Percentiles rank a stretch among this genome's conserved stretches.
phyloP scores from a whole-genome alignment of 768 basidiomycete genomes.

The Postia placenta region DNA sequence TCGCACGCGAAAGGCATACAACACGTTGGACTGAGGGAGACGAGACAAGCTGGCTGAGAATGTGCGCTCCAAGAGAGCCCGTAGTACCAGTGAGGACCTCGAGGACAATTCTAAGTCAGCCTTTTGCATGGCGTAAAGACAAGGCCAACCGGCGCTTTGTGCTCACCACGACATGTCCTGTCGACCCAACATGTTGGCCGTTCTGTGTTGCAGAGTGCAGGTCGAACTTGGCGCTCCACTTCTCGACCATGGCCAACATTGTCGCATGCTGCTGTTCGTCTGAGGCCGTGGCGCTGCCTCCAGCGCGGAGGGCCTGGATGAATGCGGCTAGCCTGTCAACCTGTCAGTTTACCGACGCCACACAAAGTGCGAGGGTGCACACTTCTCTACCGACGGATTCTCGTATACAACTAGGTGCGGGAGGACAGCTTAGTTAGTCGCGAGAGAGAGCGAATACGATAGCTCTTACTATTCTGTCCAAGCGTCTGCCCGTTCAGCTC shows the following conservation, averaged over 20 bases:
- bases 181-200: neutral
- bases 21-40: constrained; percentile 33
- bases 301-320: constrained; percentile 30
- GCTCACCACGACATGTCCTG: too few relatives aligned
- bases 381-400: constrained; percentile 38
- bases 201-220: neutral
- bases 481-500: constrained; percentile 25
- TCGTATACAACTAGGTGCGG: constrained; percentile 39
- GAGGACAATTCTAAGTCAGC: too few relatives aligned
- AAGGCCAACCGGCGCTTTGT: too few relatives aligned
- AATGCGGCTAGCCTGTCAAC: constrained; percentile 33
- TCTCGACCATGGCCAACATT: constrained; percentile 43
- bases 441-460: neutral
- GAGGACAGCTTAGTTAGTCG: neutral
- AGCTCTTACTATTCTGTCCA: constrained; percentile 27
- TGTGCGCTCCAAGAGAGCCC: constrained; percentile 48
- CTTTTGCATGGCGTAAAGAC: too few relatives aligned
- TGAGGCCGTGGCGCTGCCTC: constrained; percentile 16
- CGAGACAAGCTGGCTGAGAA: constrained; percentile 39
- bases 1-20: constrained; percentile 46
- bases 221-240: constrained; percentile 23
- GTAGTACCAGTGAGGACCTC: constrained; percentile 47
- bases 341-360: constrained; percentile 4
- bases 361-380: constrained; percentile 10
- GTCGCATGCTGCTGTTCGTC: constrained; percentile 27